These are phyloP conservation scores for Blastomyces emzantsi DNA, from an alignment of 2,329 filamentous ascomycete genomes.

Conservation along the genomic window DNA sequence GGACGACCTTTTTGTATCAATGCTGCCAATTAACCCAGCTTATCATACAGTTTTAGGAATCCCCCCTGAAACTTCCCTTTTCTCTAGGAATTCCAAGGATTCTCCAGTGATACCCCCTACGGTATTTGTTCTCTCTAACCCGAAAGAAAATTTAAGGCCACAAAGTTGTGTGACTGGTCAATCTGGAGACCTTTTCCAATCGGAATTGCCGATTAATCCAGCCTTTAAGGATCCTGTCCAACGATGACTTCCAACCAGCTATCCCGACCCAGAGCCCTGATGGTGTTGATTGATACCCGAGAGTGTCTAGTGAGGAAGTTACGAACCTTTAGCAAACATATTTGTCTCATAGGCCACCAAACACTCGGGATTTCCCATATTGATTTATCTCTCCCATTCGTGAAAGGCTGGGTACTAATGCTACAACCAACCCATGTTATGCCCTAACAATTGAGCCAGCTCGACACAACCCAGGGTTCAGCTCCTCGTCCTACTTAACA, in stretches of 20 bases:
- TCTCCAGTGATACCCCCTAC: background rate
- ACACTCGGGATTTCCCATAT: background rate
- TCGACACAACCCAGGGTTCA: background rate
- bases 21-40: slow-evolving; percentile 4
- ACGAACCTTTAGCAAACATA: background rate
- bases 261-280: background rate
- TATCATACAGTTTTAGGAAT: background rate
- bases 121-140: background rate
- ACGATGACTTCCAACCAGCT: background rate
- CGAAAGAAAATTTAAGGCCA: background rate
- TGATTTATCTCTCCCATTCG: background rate
- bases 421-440: background rate
- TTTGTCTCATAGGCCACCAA: background rate
- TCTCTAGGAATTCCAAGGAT: background rate
- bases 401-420: background rate
- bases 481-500: background rate
- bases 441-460: background rate
- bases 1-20: slow-evolving; percentile 1
- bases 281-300: background rate
- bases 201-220: slow-evolving; percentile 12
- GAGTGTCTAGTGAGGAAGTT: background rate
- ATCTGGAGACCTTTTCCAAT: slow-evolving; percentile 6
- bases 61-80: background rate
- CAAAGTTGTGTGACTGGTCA: background rate
- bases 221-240: background rate